phyloP scores from a whole-genome alignment of 176 grass and related monocot genomes.

The Eleusine indica region DNA sequence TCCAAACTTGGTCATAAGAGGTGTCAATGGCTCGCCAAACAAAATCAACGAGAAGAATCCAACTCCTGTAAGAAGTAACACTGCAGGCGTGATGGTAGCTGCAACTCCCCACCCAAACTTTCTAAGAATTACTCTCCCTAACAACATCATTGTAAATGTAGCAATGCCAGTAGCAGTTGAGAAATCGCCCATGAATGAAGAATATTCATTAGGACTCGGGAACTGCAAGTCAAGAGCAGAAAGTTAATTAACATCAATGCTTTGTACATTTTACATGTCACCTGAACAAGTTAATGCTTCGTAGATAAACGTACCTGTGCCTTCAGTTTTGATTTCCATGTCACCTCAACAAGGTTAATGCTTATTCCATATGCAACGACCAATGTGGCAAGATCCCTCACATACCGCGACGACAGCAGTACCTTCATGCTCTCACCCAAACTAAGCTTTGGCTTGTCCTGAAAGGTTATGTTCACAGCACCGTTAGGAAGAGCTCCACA shows the following conservation, averaged over 20 bases:
- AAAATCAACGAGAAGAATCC: conserved; percentile 98
- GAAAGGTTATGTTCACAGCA: conserved; percentile 34
- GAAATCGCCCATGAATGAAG: conserved; percentile 99
- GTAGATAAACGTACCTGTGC: conserved; percentile 65
- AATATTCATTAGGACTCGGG: conserved; percentile 96
- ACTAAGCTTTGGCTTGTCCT: conserved; percentile 94
- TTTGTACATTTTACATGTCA: not conserved
- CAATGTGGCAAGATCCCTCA: conserved; percentile 98
- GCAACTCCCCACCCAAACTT: conserved; percentile 98
- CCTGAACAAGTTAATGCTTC: not conserved
- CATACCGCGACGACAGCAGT: conserved; percentile 87
- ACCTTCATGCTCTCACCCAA: conserved; percentile 97
- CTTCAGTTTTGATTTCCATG: conserved; percentile 99
- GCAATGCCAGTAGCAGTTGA: conserved; percentile 95
- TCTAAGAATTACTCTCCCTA: conserved; percentile 84
- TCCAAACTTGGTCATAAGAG: conserved; percentile 71
- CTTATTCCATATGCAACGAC: conserved; percentile 99
- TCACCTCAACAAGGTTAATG: conserved; percentile 98
- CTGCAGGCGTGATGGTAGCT: conserved; percentile 89
- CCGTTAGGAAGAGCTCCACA: conserved; percentile 24
- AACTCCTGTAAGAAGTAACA: conserved; percentile 92
- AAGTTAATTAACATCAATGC: conserved; percentile 14
- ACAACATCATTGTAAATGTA: conserved; percentile 98
- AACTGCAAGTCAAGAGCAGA: conserved; percentile 57
- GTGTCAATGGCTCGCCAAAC: conserved; percentile 78